Evolutionary conservation across 306 rosid species (phyloP).

Genomic region (Casuarina cunninghamiana): DNA sequence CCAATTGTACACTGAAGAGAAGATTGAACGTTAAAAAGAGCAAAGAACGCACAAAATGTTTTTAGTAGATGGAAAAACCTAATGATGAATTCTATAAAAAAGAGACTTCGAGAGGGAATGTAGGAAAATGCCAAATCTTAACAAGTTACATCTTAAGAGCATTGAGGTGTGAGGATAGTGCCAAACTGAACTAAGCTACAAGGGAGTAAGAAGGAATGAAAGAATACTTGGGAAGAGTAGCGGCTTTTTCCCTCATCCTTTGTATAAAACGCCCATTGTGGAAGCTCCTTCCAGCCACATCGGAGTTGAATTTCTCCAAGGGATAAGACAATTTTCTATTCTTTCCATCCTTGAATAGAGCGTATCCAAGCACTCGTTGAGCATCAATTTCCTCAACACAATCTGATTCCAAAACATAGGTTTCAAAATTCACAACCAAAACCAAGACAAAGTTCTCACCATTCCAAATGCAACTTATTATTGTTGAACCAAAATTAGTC

Average conservation of each 20-base stretch:
- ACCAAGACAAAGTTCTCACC: not conserved
- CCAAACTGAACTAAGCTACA: not conserved
- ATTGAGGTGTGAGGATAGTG: no score
- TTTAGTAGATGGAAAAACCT: not conserved
- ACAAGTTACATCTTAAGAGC: no score
- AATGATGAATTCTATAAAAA: not conserved
- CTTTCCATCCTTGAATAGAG: slow-evolving; percentile 63
- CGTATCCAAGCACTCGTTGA: slow-evolving; percentile 62
- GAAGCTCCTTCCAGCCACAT: slow-evolving; percentile 74
- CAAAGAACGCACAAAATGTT: not conserved
- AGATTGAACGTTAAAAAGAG: not conserved
- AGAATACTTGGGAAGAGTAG: slow-evolving; percentile 52
- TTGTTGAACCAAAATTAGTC: not conserved
- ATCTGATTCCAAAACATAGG: slow-evolving; percentile 40
- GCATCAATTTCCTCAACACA: slow-evolving; percentile 71
- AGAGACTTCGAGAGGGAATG: not conserved
- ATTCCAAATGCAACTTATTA: not conserved
- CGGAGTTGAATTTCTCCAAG: slow-evolving; percentile 47
- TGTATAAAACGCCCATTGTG: slow-evolving; percentile 73
- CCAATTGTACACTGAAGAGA: slow-evolving; percentile 47
- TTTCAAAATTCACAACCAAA: slow-evolving; percentile 15
- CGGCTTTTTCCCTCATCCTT: slow-evolving; percentile 66
- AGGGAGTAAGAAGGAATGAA: not conserved
- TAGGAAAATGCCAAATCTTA: no score
- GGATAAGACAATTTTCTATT: slow-evolving; percentile 51